Evolutionary conservation across 371 early-diverging fungal genomes (phyloP).

Genomic region (Massospora cicadina): DNA sequence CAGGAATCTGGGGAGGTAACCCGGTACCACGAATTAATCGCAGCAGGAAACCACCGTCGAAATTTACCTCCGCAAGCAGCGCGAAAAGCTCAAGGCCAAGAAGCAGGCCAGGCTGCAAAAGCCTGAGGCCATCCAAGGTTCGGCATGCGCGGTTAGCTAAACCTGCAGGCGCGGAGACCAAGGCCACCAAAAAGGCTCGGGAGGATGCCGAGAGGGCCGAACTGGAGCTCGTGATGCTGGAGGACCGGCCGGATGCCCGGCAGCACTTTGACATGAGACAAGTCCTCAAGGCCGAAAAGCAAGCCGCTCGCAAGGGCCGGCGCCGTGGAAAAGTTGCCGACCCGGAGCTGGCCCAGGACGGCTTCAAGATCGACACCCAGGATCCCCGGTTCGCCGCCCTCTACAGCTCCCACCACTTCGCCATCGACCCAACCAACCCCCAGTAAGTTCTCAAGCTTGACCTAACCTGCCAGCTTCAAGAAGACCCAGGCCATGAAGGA

Average conservation of each 20-base stretch:
- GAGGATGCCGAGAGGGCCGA: conserved; percentile 48
- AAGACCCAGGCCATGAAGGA: conserved; percentile 81
- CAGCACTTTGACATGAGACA: conserved; percentile 70
- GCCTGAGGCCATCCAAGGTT: conserved; percentile 15
- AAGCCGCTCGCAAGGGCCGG: conserved; percentile 28
- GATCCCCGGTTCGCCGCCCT: conserved; percentile 79
- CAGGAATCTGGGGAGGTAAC: neutral
- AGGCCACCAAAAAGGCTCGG: conserved; percentile 34
- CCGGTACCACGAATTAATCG: neutral
- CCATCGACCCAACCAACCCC: conserved; percentile 89
- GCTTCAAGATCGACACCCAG: conserved; percentile 61
- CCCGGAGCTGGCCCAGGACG: conserved; percentile 41
- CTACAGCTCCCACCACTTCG: conserved; percentile 69
- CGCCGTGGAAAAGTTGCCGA: conserved; percentile 28
- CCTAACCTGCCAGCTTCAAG: conserved; percentile 41
- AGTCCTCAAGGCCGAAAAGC: conserved; percentile 69
- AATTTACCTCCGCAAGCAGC: conserved; percentile 59
- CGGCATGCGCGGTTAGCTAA: too few relatives aligned
- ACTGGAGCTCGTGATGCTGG: conserved; percentile 60
- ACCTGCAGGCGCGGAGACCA: conserved; percentile 15
- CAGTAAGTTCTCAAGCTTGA: conserved; percentile 17
- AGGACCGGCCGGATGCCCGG: conserved; percentile 21
- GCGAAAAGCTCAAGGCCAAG: conserved; percentile 49
- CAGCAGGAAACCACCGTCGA: conserved; percentile 64
- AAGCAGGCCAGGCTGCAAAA: conserved; percentile 30